Conservation (phyloP, 768 basidiomycete species). For the Rhodotorula sphaerocarpa region DNA sequence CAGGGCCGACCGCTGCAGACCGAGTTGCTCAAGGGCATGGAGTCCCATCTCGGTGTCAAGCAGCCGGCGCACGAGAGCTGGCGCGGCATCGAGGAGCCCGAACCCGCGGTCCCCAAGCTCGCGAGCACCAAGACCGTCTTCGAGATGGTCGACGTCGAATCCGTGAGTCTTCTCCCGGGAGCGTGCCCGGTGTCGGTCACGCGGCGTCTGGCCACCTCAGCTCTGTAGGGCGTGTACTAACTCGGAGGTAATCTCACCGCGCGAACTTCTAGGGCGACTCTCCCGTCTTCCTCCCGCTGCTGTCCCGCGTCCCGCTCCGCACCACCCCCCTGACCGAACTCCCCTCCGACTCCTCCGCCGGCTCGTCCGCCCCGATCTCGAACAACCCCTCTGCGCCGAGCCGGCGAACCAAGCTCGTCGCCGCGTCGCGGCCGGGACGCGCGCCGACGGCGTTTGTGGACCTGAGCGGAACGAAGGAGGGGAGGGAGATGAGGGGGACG, state of each 20-base stretch:
- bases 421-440: slow-evolving; percentile 28
- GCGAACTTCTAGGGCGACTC: slow-evolving; percentile 10
- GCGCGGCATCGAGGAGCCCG: slow-evolving; percentile 25
- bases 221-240: background rate
- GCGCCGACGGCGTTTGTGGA: slow-evolving; percentile 24
- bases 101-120: slow-evolving; percentile 3
- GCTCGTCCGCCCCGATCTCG: background rate
- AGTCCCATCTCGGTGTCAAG: slow-evolving; percentile 58
- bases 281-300: slow-evolving; percentile 31
- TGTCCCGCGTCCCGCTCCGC: slow-evolving; percentile 13
- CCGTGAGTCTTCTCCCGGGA: slow-evolving; percentile 16
- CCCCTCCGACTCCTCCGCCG: background rate
- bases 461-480: slow-evolving; percentile 17
- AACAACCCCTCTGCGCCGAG: background rate
- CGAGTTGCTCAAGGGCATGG: slow-evolving; percentile 74
- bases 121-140: slow-evolving; percentile 28
- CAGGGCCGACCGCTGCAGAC: slow-evolving; percentile 65
- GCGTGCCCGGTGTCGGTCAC: background rate
- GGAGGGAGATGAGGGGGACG: slow-evolving; percentile 1
- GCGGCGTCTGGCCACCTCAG: no score
- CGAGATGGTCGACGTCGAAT: slow-evolving; percentile 34
- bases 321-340: background rate
- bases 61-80: slow-evolving; percentile 22
- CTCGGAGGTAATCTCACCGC: background rate
- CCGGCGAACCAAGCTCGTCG: background rate